A percentile compares a stretch with the other conserved stretches of the same genome.
These are phyloP conservation scores for Thielaviopsis cerberus DNA, from an alignment of 2,329 filamentous ascomycete genomes.

Conservation along the genomic window DNA sequence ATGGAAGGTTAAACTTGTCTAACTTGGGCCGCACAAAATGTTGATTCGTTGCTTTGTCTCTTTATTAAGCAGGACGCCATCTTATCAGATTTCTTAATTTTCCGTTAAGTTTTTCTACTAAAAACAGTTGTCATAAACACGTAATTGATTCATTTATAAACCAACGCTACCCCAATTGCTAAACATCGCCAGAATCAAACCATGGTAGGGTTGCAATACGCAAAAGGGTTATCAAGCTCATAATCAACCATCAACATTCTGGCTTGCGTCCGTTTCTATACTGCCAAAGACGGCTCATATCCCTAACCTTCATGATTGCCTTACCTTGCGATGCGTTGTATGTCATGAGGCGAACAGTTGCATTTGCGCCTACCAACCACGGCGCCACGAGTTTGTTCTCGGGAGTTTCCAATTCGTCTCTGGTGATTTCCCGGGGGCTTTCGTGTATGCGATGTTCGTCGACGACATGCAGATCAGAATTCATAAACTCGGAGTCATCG, in stretches of 20 bases:
- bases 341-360: not conserved
- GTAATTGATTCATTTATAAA: no score
- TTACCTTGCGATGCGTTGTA: not conserved
- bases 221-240: not conserved
- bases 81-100: no score
- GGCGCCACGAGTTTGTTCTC: slow-evolving; percentile 16
- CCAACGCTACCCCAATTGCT: not conserved
- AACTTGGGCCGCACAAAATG: no score
- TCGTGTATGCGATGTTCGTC: slow-evolving; percentile 20
- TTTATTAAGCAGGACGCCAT: no score
- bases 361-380: slow-evolving; percentile 2
- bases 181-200: not conserved
- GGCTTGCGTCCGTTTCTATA: slow-evolving; percentile 43
- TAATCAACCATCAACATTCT: slow-evolving; percentile 14
- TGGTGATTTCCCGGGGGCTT: slow-evolving; percentile 14
- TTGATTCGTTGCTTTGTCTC: no score
- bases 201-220: not conserved
- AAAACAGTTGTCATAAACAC: no score
- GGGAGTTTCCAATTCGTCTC: slow-evolving; percentile 23
- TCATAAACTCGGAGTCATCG: slow-evolving; percentile 41
- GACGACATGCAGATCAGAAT: slow-evolving; percentile 32
- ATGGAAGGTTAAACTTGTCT: no score
- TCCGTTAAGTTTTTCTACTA: no score
- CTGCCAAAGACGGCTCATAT: slow-evolving; percentile 42
- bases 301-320: slow-evolving; percentile 31